Conservation (phyloP, 805 yeast genomes). For the Phaffomyces thermotolerans region DNA sequence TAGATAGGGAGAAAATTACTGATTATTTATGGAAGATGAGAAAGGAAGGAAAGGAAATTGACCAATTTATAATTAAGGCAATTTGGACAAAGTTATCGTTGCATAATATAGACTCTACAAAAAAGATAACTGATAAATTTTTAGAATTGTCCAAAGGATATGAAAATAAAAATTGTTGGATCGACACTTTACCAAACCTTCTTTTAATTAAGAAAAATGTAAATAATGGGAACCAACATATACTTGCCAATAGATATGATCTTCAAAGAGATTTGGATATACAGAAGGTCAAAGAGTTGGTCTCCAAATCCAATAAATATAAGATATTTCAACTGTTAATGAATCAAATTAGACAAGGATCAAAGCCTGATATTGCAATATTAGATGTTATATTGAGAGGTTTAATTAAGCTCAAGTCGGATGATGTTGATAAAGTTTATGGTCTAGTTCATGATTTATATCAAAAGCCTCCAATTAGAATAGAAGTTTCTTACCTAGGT, state of each 20-base stretch:
- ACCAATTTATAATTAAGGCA: slow-evolving; percentile 4
- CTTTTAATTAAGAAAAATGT: not conserved
- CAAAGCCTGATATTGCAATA: slow-evolving; percentile 12
- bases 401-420: slow-evolving; percentile 9
- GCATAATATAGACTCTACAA: not conserved
- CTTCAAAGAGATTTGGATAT: not conserved
- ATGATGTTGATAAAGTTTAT: slow-evolving; percentile 9
- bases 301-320: not conserved
- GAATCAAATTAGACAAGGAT: slow-evolving; percentile 13
- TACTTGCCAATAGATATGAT: not conserved
- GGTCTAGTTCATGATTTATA: slow-evolving; percentile 10
- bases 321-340: slow-evolving; percentile 4
- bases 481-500: not conserved
- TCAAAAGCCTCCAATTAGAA: not conserved
- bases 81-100: slow-evolving; percentile 5
- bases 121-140: not conserved
- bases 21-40: not conserved
- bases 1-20: not conserved
- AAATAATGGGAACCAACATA: not conserved
- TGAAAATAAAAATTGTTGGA: slow-evolving; percentile 3
- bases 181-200: slow-evolving; percentile 3
- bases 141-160: not conserved
- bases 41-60: not conserved
- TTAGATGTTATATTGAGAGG: slow-evolving; percentile 7
- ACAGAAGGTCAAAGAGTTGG: not conserved